A percentile compares a stretch with the other conserved stretches of the same genome.
Conservation (phyloP, 1,284 basidiomycete species). For the Ceratobasidium sp. region DNA sequence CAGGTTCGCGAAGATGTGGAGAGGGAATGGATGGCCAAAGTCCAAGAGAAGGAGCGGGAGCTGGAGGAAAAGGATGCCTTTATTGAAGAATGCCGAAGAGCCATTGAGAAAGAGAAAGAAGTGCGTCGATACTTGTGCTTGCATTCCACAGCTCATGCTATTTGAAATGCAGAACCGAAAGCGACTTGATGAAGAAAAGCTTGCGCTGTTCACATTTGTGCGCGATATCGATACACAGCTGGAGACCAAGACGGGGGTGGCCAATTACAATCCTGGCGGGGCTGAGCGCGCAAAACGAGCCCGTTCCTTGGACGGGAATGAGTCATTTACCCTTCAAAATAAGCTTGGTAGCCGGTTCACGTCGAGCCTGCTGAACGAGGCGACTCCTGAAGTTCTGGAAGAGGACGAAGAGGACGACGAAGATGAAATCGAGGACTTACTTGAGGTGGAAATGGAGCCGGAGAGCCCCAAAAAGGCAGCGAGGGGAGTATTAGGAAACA, state of each 20-base stretch:
- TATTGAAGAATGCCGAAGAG: slow-evolving; percentile 71
- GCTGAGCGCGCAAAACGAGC: slow-evolving; percentile 20
- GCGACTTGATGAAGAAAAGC: slow-evolving; percentile 74
- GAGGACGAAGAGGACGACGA: too few relatives aligned
- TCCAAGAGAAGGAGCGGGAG: slow-evolving; percentile 65
- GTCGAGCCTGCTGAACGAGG: slow-evolving; percentile 1
- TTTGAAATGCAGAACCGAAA: slow-evolving; percentile 53
- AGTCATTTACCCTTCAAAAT: slow-evolving; percentile 3
- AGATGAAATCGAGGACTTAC: slow-evolving; percentile 30
- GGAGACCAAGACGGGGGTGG: slow-evolving; percentile 7
- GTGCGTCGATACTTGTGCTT: slow-evolving; percentile 46
- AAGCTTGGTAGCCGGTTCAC: slow-evolving; percentile 16
- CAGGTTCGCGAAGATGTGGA: slow-evolving; percentile 82
- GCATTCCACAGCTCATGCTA: not conserved
- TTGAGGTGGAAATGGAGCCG: slow-evolving; percentile 9
- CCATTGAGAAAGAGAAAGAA: slow-evolving; percentile 76
- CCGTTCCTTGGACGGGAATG: slow-evolving; percentile 24
- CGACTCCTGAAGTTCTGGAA: slow-evolving; percentile 10
- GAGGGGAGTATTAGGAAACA: slow-evolving; percentile 5
- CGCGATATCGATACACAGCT: slow-evolving; percentile 66
- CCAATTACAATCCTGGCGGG: slow-evolving; percentile 28
- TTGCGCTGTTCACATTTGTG: slow-evolving; percentile 76
- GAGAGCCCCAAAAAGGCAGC: slow-evolving; percentile 1
- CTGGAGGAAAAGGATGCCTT: slow-evolving; percentile 72
- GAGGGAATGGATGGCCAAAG: slow-evolving; percentile 70